Base-by-base conservation (phyloP, 345 rosid genomes). In the Eucalyptus albens region DNA sequence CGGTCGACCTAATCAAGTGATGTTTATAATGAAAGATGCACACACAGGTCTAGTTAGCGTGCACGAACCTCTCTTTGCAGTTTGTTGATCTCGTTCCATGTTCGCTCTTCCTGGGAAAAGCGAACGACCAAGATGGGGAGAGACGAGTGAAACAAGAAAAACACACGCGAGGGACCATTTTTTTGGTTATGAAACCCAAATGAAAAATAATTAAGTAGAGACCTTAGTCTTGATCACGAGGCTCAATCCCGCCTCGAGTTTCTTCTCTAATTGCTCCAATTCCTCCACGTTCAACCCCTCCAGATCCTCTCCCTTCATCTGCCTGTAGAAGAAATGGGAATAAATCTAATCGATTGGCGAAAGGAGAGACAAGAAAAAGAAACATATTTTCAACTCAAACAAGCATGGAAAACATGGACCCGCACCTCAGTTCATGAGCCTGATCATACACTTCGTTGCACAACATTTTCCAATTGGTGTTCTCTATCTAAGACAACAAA, bases 251-350 rank as follows among this genome's bases (percentile, higher is more conserved):
- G 45, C 27, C 27, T 72, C 45, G 8, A 72, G 83, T 72, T 37
- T 33, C 44, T 72, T 72, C 82, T 92, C 92, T 55, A 92, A 31
- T 33, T 89, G 53, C 59, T 86, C 89, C 86, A 92, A 80, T 82
- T 92, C 92, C 40, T 90, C 91, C 40, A 87, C 16, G 47, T 82
- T 89, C 85, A 92, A 15, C 24, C 92, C 92, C 9, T 86, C 90
- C 13, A 90, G 88, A 67, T 92, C 90, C 72, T 92, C 93, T 50
- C 87, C 92, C 87, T 88, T 91, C 90, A 91, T 90, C 88, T 51
- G 88, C 88, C 92, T 91, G 87, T 27, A 9, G 37, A 13, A 62
- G 50, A 49, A 44, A 29, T 37, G 27, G 15, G 31, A 33, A 33
- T 40, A 33, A 37, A 33, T 24, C 7, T 40, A 40, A 31, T 21